A percentile compares a stretch with the other conserved stretches of the same genome.
These are phyloP conservation scores for Pseudopediastrum boryanum DNA, from an alignment of 139 green algal species.

Conservation along the genomic window DNA sequence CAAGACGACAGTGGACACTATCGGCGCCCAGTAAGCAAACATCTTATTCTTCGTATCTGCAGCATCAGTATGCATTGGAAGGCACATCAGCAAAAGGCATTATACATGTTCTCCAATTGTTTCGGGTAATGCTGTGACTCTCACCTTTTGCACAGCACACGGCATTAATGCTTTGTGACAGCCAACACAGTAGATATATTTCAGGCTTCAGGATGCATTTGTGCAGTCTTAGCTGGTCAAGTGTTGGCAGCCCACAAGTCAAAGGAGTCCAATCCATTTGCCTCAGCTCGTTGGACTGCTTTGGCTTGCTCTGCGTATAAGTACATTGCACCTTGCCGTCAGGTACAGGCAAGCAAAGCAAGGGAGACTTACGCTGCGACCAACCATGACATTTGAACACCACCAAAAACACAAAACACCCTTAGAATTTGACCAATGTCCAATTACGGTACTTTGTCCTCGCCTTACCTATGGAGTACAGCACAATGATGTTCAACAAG, in stretches of 20 bases:
- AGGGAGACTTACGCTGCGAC: neutral
- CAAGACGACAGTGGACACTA: constrained; percentile 42
- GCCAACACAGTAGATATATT: no score
- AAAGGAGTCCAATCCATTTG: no score
- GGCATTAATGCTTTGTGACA: no score
- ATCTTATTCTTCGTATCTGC: constrained; percentile 44
- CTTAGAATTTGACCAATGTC: no score
- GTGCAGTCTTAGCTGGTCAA: no score
- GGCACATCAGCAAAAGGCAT: neutral
- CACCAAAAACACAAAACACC: neutral
- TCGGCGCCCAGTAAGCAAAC: constrained; percentile 24
- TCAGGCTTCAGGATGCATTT: no score
- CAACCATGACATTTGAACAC: neutral
- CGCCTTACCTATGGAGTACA: constrained; percentile 16
- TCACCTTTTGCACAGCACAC: no score
- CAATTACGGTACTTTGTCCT: no score
- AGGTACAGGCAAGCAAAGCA: neutral
- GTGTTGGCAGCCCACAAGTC: no score
- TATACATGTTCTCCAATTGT: no score
- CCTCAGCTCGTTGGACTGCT: no score
- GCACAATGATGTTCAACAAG: constrained; percentile 33
- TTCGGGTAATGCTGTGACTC: no score
- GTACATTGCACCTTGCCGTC: neutral
- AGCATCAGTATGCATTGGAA: neutral
- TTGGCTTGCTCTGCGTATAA: neutral